Percentiles rank a stretch among this genome's conserved stretches.
phyloP scores from a whole-genome alignment of 495 filamentous ascomycete genomes.

The Acidiella bohemica region DNA sequence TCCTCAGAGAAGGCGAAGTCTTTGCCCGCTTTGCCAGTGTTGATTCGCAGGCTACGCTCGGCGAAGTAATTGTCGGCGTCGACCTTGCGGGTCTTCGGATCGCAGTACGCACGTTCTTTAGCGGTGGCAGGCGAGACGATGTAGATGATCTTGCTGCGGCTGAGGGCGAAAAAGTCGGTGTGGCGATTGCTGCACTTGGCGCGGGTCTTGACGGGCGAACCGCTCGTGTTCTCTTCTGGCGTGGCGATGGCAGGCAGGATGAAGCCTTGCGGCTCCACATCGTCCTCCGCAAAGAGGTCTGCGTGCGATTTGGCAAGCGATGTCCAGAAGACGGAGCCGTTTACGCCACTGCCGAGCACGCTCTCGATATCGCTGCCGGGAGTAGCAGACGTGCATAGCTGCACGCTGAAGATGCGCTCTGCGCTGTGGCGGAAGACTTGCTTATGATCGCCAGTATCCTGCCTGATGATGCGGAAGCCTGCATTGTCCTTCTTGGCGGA shows the following conservation, averaged over 20 bases:
- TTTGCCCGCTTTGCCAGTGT: conserved; percentile 94
- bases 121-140: conserved; percentile 74
- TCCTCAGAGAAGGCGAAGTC: conserved; percentile 96
- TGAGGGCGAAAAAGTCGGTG: conserved; percentile 84
- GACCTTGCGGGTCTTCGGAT: conserved; percentile 52
- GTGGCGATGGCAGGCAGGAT: conserved; percentile 54
- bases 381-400: conserved; percentile 47
- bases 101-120: conserved; percentile 50
- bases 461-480: conserved; percentile 80
- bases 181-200: conserved; percentile 78
- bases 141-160: conserved; percentile 88
- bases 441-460: conserved; percentile 80
- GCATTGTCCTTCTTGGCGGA: conserved; percentile 64
- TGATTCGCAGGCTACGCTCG: conserved; percentile 77
- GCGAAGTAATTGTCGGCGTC: conserved; percentile 76
- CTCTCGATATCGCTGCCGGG: conserved; percentile 46
- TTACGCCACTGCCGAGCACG: conserved; percentile 82
- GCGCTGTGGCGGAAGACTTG: conserved; percentile 75
- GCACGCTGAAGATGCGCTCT: conserved; percentile 89
- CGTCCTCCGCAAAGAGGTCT: conserved; percentile 57
- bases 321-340: conserved; percentile 87
- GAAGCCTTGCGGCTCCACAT: conserved; percentile 63
- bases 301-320: conserved; percentile 54
- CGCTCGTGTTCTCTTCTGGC: conserved; percentile 35
- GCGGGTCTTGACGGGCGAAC: conserved; percentile 88